These are phyloP conservation scores for Paramecium bursaria DNA, from an alignment of 73 alveolate species.

Conservation along the genomic window DNA sequence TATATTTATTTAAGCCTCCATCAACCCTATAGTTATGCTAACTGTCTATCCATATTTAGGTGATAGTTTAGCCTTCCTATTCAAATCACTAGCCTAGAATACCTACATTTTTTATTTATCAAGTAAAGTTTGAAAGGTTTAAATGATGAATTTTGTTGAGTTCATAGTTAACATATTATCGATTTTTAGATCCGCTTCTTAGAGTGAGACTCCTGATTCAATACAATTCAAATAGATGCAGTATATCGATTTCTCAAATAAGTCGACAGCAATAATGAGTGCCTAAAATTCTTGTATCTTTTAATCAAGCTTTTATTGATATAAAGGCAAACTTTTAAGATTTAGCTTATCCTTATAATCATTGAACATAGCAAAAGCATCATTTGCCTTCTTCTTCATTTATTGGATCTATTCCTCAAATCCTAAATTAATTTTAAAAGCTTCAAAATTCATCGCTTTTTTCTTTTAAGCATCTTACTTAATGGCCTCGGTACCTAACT, in stretches of 20 bases:
- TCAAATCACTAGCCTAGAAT: background rate
- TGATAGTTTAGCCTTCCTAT: slow-evolving; percentile 7
- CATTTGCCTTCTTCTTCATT: slow-evolving; percentile 31
- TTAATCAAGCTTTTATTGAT: slow-evolving; percentile 15
- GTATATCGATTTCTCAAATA: slow-evolving; percentile 30
- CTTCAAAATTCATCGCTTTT: slow-evolving; percentile 1
- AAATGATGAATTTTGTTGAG: slow-evolving; percentile 9
- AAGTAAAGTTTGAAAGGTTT: background rate
- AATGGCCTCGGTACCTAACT: slow-evolving; percentile 42
- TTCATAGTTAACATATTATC: slow-evolving; percentile 39
- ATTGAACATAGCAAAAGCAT: background rate
- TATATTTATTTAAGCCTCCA: background rate
- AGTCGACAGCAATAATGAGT: background rate
- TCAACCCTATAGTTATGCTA: background rate
- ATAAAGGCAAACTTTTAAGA: slow-evolving; percentile 36
- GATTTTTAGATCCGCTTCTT: slow-evolving; percentile 6
- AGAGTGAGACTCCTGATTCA: slow-evolving; percentile 7
- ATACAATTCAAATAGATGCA: slow-evolving; percentile 26
- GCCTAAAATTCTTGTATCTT: slow-evolving; percentile 42
- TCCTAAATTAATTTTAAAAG: slow-evolving; percentile 31
- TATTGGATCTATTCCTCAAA: slow-evolving; percentile 29
- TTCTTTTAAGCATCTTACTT: slow-evolving; percentile 6
- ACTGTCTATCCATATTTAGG: background rate
- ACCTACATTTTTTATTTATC: background rate
- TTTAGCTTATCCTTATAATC: slow-evolving; percentile 24